Evolutionary conservation across 331 rosid species (phyloP), one percentile per base, ranked within the genome.

Genomic region (Malus hybrid): DNA sequence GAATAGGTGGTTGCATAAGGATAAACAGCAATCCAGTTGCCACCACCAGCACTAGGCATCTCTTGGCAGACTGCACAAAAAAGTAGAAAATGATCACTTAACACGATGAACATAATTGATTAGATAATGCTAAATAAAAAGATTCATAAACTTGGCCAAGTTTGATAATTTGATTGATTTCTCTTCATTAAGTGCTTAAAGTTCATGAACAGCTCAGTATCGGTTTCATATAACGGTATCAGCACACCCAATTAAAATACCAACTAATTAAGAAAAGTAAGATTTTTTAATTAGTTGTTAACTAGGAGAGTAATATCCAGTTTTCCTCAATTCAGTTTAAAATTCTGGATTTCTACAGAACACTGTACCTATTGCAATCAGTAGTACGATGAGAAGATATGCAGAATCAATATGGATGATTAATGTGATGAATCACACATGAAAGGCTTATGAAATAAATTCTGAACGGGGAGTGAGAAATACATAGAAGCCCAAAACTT

Each of bases 1-100:
- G 97, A 72, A 92, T 86, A 61, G 99, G 99, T 76, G 97, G 97
- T 80, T 95, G 96, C 93, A 95, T 84, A 82, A 90, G 64, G 72
- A 95, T 84, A 80, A 92, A 88, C 74, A 95, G 91, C 75, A 95
- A 84, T 71, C 99, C 99, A 18, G 88, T 85, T 76, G 99, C 97
- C 84, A 83, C 96, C 74, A 92, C 88, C 79, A 95, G 84, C 82
- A 87, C 93, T 44, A 95, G 85, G 83, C 89, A 83, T 85, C 99
- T 90, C 86, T 95, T 95, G 56, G 96, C 99, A 83, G 88, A 62
- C 99, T 95, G 97, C 93, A 87, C 39, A 73, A 57, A 64, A 18
- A 20, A 20, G 71, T 34, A 36, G 64, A 69, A 73, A 32, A 55
- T 1, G 48, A 50, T 69, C 33, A 74, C 67, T 75, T 52, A 60